Evolutionary conservation across 2,329 filamentous ascomycete species (phyloP).

Genomic region (Aspergillus brasiliensis): DNA sequence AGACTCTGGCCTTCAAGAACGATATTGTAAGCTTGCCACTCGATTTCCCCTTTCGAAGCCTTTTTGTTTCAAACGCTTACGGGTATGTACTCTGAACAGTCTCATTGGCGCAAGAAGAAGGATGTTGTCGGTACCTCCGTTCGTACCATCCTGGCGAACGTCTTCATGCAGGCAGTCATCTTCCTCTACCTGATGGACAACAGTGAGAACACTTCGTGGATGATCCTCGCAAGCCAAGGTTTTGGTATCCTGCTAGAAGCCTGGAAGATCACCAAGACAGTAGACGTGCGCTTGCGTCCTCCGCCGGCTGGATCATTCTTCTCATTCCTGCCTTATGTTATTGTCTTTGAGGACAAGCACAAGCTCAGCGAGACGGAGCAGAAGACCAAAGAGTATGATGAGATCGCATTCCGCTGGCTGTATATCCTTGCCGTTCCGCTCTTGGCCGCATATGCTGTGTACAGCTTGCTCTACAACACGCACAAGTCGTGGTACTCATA

Average conservation of each 20-base stretch:
- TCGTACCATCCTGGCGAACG: constrained; percentile 92
- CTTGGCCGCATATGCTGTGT: constrained; percentile 82
- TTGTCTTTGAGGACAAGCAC: constrained; percentile 95
- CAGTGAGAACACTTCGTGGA: constrained; percentile 97
- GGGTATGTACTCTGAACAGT: constrained; percentile 31
- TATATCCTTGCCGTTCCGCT: constrained; percentile 90
- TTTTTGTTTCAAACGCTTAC: constrained; percentile 17
- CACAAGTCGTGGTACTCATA: constrained; percentile 99
- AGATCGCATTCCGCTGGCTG: constrained; percentile 96
- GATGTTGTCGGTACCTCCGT: constrained; percentile 97
- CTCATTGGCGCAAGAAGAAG: constrained; percentile 99
- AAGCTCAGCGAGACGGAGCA: constrained; percentile 92
- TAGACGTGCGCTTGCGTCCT: constrained; percentile 79
- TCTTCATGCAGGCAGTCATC: constrained; percentile 95
- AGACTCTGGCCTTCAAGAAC: constrained; percentile 94
- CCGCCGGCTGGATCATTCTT: constrained; percentile 68
- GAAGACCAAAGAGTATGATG: constrained; percentile 97
- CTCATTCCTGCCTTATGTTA: constrained; percentile 74
- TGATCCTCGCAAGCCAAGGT: constrained; percentile 93
- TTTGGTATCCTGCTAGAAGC: constrained; percentile 76
- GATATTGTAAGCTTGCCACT: constrained; percentile 67
- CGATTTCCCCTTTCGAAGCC: neutral
- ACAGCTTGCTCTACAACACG: constrained; percentile 87
- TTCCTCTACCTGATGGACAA: constrained; percentile 98
- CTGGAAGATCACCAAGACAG: constrained; percentile 97